A percentile compares a stretch with the other conserved stretches of the same genome.
Conservation (phyloP, 371 early-diverging fungal species). For the Chytridium lagenaria region DNA sequence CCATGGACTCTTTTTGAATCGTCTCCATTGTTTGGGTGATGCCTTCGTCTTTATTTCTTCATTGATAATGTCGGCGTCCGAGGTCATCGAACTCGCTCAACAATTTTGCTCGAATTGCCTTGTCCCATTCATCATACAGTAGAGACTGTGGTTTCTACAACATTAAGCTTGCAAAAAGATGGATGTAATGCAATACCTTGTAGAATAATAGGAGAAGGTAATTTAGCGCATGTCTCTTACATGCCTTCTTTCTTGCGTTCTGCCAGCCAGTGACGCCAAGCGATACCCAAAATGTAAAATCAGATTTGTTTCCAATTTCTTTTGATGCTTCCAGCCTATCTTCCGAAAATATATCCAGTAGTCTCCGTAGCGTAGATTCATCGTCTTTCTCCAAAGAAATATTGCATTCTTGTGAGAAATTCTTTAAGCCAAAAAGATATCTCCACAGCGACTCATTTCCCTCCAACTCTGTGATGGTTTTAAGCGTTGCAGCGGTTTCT, state of each 20-base stretch:
- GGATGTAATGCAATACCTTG: too few species aligned
- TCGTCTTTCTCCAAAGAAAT: not conserved
- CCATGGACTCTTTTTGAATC: not conserved
- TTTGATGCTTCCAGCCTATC: too few species aligned
- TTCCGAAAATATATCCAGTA: too few species aligned
- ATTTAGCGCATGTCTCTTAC: not conserved
- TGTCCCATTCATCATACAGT: too few species aligned
- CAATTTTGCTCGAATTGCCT: too few species aligned
- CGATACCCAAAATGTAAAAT: not conserved
- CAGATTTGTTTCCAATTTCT: not conserved
- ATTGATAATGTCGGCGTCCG: not conserved
- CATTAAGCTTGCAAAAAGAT: too few species aligned
- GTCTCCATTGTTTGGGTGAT: not conserved
- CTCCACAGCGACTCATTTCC: conserved; percentile 9
- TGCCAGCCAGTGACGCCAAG: not conserved
- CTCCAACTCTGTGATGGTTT: not conserved
- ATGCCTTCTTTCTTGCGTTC: not conserved
- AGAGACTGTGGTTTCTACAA: too few species aligned
- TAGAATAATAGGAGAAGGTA: not conserved
- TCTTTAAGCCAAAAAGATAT: not conserved
- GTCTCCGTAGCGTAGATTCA: not conserved
- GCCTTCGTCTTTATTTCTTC: not conserved
- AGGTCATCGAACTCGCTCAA: too few species aligned
- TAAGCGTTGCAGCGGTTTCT: not conserved
- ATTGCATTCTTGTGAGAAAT: not conserved